Percentiles rank a stretch among this genome's conserved stretches.
Conservation (phyloP, 2,329 filamentous ascomycete species). For the Dactylonectria estremocensis region DNA sequence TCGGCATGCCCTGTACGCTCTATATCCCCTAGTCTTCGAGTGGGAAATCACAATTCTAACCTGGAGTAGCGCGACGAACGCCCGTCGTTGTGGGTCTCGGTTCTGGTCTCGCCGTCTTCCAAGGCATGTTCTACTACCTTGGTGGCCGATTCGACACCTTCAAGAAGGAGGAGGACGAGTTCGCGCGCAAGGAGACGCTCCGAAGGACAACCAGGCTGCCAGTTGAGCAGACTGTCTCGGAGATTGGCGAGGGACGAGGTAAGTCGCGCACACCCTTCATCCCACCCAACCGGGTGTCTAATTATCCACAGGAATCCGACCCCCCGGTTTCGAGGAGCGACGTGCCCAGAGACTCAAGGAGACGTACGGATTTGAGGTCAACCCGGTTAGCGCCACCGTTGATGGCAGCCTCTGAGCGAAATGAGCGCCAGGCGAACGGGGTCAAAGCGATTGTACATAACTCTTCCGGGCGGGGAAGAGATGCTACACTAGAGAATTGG, state of each 20-base stretch:
- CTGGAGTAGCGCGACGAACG: constrained; percentile 65
- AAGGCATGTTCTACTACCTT: constrained; percentile 78
- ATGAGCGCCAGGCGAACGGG: constrained; percentile 45
- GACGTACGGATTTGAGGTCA: constrained; percentile 89
- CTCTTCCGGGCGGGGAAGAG: constrained; percentile 54
- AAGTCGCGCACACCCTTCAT: constrained; percentile 50
- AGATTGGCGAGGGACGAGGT: constrained; percentile 92
- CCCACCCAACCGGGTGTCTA: constrained; percentile 21
- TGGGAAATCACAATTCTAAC: constrained; percentile 31
- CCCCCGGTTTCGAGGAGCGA: constrained; percentile 87
- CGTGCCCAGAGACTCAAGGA: constrained; percentile 86
- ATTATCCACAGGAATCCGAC: constrained; percentile 77
- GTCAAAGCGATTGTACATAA: constrained; percentile 55
- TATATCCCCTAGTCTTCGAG: constrained; percentile 18
- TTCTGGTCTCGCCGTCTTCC: constrained; percentile 66
- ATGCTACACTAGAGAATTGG: constrained; percentile 60
- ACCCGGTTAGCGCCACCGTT: constrained; percentile 70
- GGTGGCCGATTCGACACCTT: constrained; percentile 70
- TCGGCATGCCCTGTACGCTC: constrained; percentile 81
- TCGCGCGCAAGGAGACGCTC: constrained; percentile 81
- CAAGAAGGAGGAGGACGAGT: constrained; percentile 76
- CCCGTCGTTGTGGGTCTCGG: constrained; percentile 81
- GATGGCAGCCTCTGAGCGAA: constrained; percentile 60
- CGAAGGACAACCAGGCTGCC: constrained; percentile 82
- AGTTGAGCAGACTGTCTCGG: constrained; percentile 82